Base-by-base conservation (phyloP, 1,284 basidiomycete genomes). In the Termitomyces sp. region DNA sequence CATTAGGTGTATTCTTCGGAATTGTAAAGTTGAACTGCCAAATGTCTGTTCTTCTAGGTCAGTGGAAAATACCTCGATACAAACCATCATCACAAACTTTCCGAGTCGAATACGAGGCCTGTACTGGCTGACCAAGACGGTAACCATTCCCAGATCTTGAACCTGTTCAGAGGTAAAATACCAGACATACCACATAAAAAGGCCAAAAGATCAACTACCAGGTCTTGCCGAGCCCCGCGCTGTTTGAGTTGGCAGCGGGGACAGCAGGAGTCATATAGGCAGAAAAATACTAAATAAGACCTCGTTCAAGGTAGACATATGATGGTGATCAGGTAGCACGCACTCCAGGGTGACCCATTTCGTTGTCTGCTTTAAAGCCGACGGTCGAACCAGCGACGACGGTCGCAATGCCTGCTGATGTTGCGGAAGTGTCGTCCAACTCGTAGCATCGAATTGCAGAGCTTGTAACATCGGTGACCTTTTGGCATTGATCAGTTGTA, bases 381-480 rank as follows among this genome's bases (percentile, higher is more conserved):
- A 74, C 61, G 5, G 65, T 68, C 3, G 68, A 68, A 3, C 72
- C 72, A 48, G 72, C 75, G 24, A 63, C 53, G 6, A 77, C 74
- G n/a, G 72, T 72, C 1, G 71, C 72, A 50, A 69, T 74, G 21
- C 65, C 60, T 21, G 74, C 68, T 42, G 64, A 50, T 24, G 65
- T 65, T n/a, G 70, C 72, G 46, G 66, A 60, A 13, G 60, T 65
- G 14, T 68, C 60, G 53, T 72, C 68, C 43, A 70, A 64, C 57
- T 73, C 73, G 61, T 75, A 77, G 68, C 76, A 78, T 16, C 74
- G 72, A 60, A 78, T 68, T 41, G 71, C 71, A 24, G 65, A 63
- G 60, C 71, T 72, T 1, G 61, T 72, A 19, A 77, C 73, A 59
- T 73, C 71, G 9, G 70, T 75, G 38, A 74, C 70, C 76, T 73